Base-by-base conservation (phyloP, 2,329 filamentous ascomycete genomes). In the Colletotrichum ledebouriae region DNA sequence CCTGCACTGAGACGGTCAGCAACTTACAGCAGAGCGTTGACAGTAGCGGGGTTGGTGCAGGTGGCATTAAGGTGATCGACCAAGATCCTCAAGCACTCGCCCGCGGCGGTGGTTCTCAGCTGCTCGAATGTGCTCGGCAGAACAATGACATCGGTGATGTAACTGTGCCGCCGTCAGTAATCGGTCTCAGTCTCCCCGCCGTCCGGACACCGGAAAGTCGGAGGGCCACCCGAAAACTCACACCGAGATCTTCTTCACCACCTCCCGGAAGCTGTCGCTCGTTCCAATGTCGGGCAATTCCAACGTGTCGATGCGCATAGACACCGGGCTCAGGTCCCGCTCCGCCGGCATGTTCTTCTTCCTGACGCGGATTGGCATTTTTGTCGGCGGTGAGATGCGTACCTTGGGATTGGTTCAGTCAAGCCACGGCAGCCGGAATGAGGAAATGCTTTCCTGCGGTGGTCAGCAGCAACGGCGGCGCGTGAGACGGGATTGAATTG, bases 71-170 rank as follows among this genome's bases (percentile, higher is more conserved):
- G 83, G 75, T 93, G 87, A 46, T 88, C 85, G 55, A 92, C 89
- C 62, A 94, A 80, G 22, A 78, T 75, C 33, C 82, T 86, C 74
- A 87, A 83, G 72, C 81, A 87, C 70, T 83, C 85, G 2, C 89
- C 89, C 29, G 89, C 87, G 6, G 88, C 83, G 1, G 88, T 91
- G 6, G 89, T 91, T 55, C 90, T 84, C 9, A 94, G 82, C 77
- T 93, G 91, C 75, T 94, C 92, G 79, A 93, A 94, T 13, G 87
- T 90, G 75, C 87, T 87, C 15, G 92, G 90, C 52, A 89, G 80
- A 59, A 85, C 83, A 63, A 94, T 84, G 22, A 86, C 86, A 66
- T 89, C 86, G 66, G 85, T 82, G 70, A 92, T 86, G 75, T 87
- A 92, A 60, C 89, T 91, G 52, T 12, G 52, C 33, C 15, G n/a